Percentiles rank a stretch among this genome's conserved stretches.
phyloP scores from a whole-genome alignment of 2,329 filamentous ascomycete species.

The Drechslera avenae region DNA sequence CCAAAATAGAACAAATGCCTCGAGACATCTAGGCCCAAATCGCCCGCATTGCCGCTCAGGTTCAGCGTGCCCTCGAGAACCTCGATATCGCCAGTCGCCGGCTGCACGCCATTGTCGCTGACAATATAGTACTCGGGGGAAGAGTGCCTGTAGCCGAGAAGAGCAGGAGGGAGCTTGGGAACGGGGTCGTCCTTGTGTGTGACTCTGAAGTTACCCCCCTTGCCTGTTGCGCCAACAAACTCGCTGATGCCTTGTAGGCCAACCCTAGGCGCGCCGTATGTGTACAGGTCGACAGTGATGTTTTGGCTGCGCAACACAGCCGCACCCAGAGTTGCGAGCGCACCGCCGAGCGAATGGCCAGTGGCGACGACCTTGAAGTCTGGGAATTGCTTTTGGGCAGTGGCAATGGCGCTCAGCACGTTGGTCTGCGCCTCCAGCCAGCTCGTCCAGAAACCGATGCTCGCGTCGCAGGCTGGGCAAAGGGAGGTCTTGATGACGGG shows the following conservation, averaged over 20 bases:
- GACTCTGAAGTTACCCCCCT: conserved; percentile 63
- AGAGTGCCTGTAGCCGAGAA: conserved; percentile 68
- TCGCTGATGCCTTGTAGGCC: conserved; percentile 62
- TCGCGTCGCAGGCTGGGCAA: conserved; percentile 56
- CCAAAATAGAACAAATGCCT: conserved; percentile 48
- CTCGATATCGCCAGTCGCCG: conserved; percentile 28
- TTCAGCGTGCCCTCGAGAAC: conserved; percentile 28
- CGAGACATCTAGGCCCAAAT: conserved; percentile 30
- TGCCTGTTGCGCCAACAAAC: conserved; percentile 60
- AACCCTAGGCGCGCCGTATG: conserved; percentile 69
- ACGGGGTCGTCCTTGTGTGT: conserved; percentile 72
- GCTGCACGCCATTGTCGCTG: conserved; percentile 26
- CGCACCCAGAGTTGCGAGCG: conserved; percentile 65
- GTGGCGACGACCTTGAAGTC: conserved; percentile 62
- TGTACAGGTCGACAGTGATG: conserved; percentile 62
- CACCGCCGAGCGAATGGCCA: conserved; percentile 72
- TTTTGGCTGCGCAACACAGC: conserved; percentile 60
- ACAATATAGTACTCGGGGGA: conserved; percentile 67
- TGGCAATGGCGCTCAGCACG: conserved; percentile 53
- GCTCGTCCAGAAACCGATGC: conserved; percentile 64
- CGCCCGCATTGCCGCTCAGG: conserved; percentile 38
- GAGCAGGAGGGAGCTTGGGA: conserved; percentile 67
- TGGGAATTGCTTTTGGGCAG: conserved; percentile 56
- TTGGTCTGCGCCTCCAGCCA: conserved; percentile 60
- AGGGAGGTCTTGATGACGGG: conserved; percentile 49